A percentile compares a stretch with the other conserved stretches of the same genome.
Conservation (phyloP, 2,329 filamentous ascomycete genomes). For the Celoporthe dispersa region DNA sequence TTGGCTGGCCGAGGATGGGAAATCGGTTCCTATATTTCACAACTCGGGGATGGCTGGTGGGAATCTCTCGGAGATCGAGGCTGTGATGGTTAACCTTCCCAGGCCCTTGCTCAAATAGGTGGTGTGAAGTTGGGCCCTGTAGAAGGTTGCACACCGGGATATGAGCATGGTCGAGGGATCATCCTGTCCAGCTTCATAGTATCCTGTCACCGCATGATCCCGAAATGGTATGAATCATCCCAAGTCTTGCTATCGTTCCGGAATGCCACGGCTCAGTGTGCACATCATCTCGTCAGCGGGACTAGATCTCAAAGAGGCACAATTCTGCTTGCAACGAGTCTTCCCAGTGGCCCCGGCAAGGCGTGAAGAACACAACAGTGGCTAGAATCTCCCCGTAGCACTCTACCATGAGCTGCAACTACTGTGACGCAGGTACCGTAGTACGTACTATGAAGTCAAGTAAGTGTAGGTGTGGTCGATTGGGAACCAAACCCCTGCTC, state of each 20-base stretch:
- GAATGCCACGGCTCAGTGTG: too few relatives aligned
- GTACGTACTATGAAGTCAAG: too few relatives aligned
- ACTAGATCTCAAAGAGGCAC: background rate
- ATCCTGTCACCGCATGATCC: background rate
- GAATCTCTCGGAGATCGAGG: background rate
- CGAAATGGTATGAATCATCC: background rate
- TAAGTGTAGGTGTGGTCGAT: background rate
- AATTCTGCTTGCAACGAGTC: background rate
- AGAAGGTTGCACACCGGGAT: background rate
- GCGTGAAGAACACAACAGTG: background rate
- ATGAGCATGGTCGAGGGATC: background rate
- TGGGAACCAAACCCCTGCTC: slow-evolving; percentile 6
- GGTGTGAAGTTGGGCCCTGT: background rate
- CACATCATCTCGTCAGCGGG: background rate
- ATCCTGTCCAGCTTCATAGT: background rate
- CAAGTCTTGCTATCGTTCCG: background rate
- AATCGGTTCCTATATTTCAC: background rate
- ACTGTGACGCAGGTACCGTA: too few relatives aligned
- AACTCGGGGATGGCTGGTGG: background rate
- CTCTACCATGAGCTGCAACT: background rate
- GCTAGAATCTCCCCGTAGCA: background rate
- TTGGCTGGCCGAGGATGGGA: background rate
- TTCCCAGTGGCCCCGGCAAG: background rate
- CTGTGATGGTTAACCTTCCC: background rate
- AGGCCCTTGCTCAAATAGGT: background rate